These are phyloP conservation scores for Ascocoryne sarcoides DNA, from an alignment of 2,329 filamentous ascomycete species.

Conservation along the genomic window DNA sequence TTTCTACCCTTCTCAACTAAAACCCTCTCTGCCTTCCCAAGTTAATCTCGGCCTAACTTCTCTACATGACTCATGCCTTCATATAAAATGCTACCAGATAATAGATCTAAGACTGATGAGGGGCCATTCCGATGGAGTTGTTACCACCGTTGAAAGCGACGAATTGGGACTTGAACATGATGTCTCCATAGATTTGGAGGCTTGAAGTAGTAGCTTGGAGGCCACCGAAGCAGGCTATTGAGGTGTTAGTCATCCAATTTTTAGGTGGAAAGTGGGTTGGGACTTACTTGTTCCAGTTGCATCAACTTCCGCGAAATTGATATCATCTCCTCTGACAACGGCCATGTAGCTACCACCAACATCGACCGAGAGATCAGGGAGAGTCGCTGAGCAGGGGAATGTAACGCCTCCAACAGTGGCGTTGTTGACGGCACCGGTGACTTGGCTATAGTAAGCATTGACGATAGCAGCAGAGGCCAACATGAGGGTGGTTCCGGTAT, in stretches of 20 bases:
- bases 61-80: neutral
- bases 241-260: constrained; percentile 3
- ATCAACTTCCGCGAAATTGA: constrained; percentile 45
- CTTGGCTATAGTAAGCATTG: constrained; percentile 32
- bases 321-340: constrained; percentile 31
- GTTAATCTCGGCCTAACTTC: too few species aligned
- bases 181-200: constrained; percentile 54
- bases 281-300: constrained; percentile 39
- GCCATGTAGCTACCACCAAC: constrained; percentile 38
- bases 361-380: constrained; percentile 31
- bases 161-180: constrained; percentile 54
- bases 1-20: neutral
- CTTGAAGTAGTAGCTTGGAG: constrained; percentile 49
- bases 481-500: constrained; percentile 37
- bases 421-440: constrained; percentile 31
- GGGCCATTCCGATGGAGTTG: constrained; percentile 43
- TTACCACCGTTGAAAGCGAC: constrained; percentile 49
- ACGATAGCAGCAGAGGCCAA: constrained; percentile 31
- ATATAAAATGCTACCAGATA: too few species aligned
- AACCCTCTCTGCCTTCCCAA: neutral
- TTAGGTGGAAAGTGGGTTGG: neutral
- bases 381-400: constrained; percentile 29
- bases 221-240: constrained; percentile 55
- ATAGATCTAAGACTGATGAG: too few species aligned
- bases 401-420: constrained; percentile 29